Conservation (phyloP, 345 rosid genomes). For the Citrus australasica region DNA sequence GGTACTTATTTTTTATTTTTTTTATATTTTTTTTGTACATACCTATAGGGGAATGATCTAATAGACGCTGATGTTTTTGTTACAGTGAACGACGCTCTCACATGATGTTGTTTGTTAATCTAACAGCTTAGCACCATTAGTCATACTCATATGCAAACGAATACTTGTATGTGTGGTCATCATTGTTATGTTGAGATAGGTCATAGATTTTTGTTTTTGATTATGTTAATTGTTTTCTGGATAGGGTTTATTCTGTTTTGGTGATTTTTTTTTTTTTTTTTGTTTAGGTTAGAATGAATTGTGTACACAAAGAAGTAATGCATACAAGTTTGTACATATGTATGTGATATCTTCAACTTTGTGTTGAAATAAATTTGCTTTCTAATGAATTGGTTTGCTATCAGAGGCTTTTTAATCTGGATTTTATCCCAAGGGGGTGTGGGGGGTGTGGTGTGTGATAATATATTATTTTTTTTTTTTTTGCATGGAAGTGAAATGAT, state of each 20-base stretch:
- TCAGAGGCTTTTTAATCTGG: not conserved
- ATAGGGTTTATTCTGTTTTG: not conserved
- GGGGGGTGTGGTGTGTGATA: too few relatives aligned
- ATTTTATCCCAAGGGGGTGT: too few relatives aligned
- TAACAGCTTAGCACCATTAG: too few relatives aligned
- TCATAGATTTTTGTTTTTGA: not conserved
- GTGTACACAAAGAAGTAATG: not conserved
- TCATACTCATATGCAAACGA: not conserved
- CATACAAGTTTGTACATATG: not conserved
- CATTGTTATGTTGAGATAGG: not conserved
- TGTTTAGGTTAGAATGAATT: not conserved
- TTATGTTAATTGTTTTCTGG: not conserved
- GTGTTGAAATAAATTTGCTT: not conserved
- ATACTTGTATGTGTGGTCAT: not conserved
- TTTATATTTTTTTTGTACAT: not conserved
- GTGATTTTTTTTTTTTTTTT: not conserved
- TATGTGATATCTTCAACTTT: not conserved
- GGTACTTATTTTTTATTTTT: constrained; percentile 17
- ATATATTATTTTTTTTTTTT: not conserved
- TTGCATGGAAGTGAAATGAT: not conserved
- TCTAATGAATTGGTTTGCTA: not conserved
- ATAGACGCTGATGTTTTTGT: not conserved
- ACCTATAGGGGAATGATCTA: not conserved
- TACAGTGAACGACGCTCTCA: not conserved
- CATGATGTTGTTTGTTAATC: too few relatives aligned